Evolutionary conservation across 345 rosid genomes (phyloP).

Genomic region (Kernera saxatilis): DNA sequence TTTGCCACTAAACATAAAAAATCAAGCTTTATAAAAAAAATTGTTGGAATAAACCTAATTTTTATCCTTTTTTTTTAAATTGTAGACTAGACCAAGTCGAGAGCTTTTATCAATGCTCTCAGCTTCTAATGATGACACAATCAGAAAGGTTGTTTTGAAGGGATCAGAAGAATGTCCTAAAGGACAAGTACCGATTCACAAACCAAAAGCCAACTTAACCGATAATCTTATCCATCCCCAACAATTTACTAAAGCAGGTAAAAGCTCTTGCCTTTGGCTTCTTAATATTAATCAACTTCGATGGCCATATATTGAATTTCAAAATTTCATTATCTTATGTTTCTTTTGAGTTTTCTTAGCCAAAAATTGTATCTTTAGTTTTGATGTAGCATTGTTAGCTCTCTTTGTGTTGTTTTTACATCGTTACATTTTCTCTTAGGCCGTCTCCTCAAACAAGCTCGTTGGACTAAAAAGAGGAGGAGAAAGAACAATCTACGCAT

Average conservation of each 20-base stretch:
- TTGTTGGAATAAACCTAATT: neutral
- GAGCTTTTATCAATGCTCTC: constrained; percentile 18
- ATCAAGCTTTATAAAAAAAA: neutral
- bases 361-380: neutral
- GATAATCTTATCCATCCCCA: neutral
- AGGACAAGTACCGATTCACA: constrained; percentile 26
- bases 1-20: neutral
- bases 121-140: neutral
- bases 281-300: neutral
- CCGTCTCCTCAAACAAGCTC: neutral
- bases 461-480: neutral
- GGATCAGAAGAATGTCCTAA: constrained; percentile 19
- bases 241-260: constrained; percentile 2
- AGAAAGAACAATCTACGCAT: neutral
- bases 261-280: neutral
- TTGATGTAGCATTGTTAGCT: too few relatives aligned
- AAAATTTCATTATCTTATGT: neutral
- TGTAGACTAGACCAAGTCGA: constrained; percentile 22
- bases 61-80: neutral
- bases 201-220: constrained; percentile 6
- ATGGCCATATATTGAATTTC: neutral
- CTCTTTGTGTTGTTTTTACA: too few relatives aligned
- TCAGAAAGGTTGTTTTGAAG: neutral
- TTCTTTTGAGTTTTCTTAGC: neutral
- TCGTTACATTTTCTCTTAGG: too few relatives aligned